phyloP scores from a whole-genome alignment of 768 basidiomycete species.

The Lentinula guzmanii region DNA sequence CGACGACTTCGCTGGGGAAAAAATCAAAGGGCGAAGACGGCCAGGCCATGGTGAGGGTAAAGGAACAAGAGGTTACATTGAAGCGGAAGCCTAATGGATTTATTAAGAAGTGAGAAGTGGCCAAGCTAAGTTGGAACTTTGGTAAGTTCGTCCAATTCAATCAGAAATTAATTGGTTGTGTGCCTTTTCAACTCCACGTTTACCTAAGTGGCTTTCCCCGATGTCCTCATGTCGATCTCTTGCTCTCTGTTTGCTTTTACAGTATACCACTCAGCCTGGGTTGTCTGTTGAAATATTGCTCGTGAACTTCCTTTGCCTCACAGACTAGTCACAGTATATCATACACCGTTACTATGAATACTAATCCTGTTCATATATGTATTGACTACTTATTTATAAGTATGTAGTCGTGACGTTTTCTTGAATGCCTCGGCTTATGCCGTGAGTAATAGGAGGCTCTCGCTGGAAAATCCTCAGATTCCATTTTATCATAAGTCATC shows the following conservation, averaged over 20 bases:
- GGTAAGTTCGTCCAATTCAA: neutral
- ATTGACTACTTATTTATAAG: too few species aligned
- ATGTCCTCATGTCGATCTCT: too few species aligned
- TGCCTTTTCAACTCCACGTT: neutral
- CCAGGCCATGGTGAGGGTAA: neutral
- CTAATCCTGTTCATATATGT: too few species aligned
- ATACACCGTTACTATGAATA: too few species aligned
- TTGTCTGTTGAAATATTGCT: too few species aligned
- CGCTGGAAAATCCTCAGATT: neutral
- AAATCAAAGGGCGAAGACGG: neutral
- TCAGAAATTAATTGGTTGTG: neutral
- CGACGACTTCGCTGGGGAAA: constrained; percentile 54
- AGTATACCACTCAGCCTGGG: neutral
- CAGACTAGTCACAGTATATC: too few species aligned
- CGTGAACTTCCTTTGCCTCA: too few species aligned
- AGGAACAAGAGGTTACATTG: neutral
- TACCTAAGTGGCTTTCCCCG: neutral
- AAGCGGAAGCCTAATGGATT: neutral
- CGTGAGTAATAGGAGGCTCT: neutral
- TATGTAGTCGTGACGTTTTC: neutral
- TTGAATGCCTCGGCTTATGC: neutral
- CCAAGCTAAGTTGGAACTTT: neutral
- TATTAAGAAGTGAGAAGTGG: neutral
- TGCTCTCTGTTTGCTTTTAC: neutral
- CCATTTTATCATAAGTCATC: too few species aligned